Conservation (phyloP, 2,329 filamentous ascomycete species). For the Xylaria sp. region DNA sequence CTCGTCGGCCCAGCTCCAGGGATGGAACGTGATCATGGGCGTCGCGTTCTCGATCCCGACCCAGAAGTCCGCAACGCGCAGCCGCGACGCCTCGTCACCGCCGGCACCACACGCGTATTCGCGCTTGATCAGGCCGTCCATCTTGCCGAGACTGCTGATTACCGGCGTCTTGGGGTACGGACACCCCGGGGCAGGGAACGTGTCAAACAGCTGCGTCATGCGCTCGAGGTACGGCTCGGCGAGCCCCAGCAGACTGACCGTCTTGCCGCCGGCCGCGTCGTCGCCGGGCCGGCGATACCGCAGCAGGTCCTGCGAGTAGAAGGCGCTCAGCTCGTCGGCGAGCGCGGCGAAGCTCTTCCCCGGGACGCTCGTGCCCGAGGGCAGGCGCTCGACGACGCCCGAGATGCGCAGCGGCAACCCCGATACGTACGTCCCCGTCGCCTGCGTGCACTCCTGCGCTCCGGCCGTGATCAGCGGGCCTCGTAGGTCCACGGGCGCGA, state of each 20-base stretch:
- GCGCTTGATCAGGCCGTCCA: conserved; percentile 24
- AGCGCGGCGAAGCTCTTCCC: conserved; percentile 27
- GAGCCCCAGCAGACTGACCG: conserved; percentile 18
- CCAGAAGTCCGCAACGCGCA: conserved; percentile 25
- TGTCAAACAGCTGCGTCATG: conserved; percentile 18
- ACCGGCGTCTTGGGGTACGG: conserved; percentile 29
- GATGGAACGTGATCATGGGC: conserved; percentile 27
- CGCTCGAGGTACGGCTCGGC: conserved; percentile 19
- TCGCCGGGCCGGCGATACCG: conserved; percentile 31
- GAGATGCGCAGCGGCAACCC: conserved; percentile 32
- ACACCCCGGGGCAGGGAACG: conserved; percentile 10
- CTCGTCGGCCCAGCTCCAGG: conserved; percentile 29
- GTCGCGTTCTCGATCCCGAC: conserved; percentile 30
- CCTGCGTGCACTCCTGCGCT: neutral
- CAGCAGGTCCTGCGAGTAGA: conserved; percentile 33
- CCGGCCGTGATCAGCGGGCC: conserved; percentile 5
- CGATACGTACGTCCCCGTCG: conserved; percentile 27
- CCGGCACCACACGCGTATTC: conserved; percentile 6
- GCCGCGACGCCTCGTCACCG: neutral
- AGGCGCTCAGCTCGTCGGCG: conserved; percentile 22
- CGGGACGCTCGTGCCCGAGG: neutral
- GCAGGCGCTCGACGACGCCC: neutral
- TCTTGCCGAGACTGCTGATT: conserved; percentile 30
- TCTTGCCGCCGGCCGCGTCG: conserved; percentile 28
- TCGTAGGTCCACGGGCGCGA: conserved; percentile 31